Evolutionary conservation across 495 filamentous ascomycete genomes (phyloP).

Genomic region (Tuber aestivum): DNA sequence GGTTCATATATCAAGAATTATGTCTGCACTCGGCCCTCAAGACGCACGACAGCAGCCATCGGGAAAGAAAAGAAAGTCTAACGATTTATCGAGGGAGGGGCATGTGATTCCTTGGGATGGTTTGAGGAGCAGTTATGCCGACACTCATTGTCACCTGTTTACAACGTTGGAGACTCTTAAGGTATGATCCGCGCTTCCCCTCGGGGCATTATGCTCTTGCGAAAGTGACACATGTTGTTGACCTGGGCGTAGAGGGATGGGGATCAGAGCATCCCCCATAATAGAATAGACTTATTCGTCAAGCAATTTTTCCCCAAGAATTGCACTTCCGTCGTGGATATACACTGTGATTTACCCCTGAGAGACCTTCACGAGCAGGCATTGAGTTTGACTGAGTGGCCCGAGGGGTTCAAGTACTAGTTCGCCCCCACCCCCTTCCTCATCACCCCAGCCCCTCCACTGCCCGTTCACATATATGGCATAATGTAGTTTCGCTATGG

Average conservation of each 20-base stretch:
- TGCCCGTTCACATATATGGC: not conserved
- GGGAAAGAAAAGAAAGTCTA: constrained; percentile 15
- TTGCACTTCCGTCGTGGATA: constrained; percentile 29
- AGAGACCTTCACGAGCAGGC: constrained; percentile 22
- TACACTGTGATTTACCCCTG: constrained; percentile 29
- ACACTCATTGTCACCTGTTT: constrained; percentile 36
- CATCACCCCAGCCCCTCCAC: not conserved
- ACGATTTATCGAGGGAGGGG: constrained; percentile 9
- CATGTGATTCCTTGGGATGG: constrained; percentile 26
- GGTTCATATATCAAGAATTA: constrained; percentile 53
- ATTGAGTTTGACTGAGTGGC: constrained; percentile 26
- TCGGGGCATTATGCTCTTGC: not conserved
- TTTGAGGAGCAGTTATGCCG: constrained; percentile 31
- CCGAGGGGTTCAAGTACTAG: constrained; percentile 34
- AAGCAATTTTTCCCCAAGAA: constrained; percentile 28
- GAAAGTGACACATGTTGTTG: not conserved
- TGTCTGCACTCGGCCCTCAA: constrained; percentile 11
- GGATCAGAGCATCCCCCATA: constrained; percentile 19
- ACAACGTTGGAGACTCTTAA: constrained; percentile 22
- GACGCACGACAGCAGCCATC: not conserved
- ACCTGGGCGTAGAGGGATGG: constrained; percentile 6
- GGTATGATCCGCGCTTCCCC: constrained; percentile 13
- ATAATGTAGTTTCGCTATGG: constrained; percentile 25
- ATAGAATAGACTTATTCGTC: constrained; percentile 19
- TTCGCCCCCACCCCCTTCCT: constrained; percentile 8